These are phyloP conservation scores for Cyclotella cryptica DNA, from an alignment of 108 stramenopile genomes.

Conservation along the genomic window DNA sequence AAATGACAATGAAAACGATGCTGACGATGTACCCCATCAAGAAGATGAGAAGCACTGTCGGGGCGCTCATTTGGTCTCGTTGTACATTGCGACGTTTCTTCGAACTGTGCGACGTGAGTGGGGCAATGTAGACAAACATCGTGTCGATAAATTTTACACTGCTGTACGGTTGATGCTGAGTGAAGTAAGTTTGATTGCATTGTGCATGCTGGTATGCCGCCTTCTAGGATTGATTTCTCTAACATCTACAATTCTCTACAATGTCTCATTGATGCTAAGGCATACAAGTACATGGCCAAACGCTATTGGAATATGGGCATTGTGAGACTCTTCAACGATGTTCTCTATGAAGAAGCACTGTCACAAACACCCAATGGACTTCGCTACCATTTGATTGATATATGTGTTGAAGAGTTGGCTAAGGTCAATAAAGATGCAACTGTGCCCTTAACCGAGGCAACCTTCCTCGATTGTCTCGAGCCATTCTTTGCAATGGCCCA, in stretches of 20 bases:
- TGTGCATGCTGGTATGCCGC: neutral
- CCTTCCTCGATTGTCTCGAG: constrained; percentile 85
- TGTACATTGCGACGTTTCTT: constrained; percentile 88
- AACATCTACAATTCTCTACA: neutral
- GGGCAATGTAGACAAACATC: constrained; percentile 93
- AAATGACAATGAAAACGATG: constrained; percentile 50
- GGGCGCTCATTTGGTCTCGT: constrained; percentile 83
- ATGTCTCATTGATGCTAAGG: constrained; percentile 24
- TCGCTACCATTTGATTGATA: constrained; percentile 89
- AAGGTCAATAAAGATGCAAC: constrained; percentile 71
- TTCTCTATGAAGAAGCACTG: constrained; percentile 84
- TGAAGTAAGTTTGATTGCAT: constrained; percentile 48
- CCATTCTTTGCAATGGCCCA: constrained; percentile 85
- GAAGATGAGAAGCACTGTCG: constrained; percentile 72
- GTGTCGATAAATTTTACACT: constrained; percentile 94
- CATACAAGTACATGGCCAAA: constrained; percentile 88
- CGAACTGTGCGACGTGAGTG: constrained; percentile 87
- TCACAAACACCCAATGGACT: constrained; percentile 82
- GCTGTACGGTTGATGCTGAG: constrained; percentile 78
- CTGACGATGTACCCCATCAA: constrained; percentile 28
- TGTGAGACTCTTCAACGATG: constrained; percentile 87
- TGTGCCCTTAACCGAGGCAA: constrained; percentile 80
- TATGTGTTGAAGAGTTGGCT: constrained; percentile 84
- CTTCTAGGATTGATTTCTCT: too few relatives aligned
- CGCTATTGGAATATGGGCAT: constrained; percentile 89